Base-by-base conservation (phyloP, 2,329 filamentous ascomycete species). In the Aspergillus sergii region DNA sequence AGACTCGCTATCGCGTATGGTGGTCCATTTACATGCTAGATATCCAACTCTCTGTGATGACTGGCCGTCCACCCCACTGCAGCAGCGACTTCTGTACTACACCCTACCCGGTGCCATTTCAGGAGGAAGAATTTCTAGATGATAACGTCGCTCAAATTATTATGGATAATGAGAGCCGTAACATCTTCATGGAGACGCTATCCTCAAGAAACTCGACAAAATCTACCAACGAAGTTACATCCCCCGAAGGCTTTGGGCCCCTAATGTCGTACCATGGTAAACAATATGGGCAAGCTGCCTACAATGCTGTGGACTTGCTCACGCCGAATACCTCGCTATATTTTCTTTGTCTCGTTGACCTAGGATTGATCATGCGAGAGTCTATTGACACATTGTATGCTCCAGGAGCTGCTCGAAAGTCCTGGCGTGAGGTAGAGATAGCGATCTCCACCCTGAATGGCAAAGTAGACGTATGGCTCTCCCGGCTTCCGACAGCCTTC, bases 1-100 rank as follows among this genome's bases (percentile, higher is more conserved):
- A 81, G 66, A 75, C 75, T 56, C 76, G 79, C 19, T 80, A 80
- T 64, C 73, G 78, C 19, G 74, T 81, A 8, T 82, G 80, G 80
- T 81, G 79, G 77, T 76, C 79, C 19, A 64, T 82, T 3, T 79
- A 79, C 48, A 68, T 73, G 36, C 69, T 82, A 12, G 80, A 82
- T 66, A 76, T 76, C 32, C 71, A 74, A 28, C 71, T 82, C 12
- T 78, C 74, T 59, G 73, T 77, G 64, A 78, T 81, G 71, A 80
- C 78, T 34, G 80, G 80, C 36, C 76, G 80, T 46, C 77, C 79
- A 4, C 76, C 74, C n/a, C 76, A 71, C 66, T 74, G 76, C 32
- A 69, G 68, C n/a, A 71, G 75, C 21, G 72, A 74, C 1, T 79
- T 80, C 60, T 80, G 78, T 69, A 81, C 77, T 14, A 79, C 78